Percentiles rank a stretch among this genome's conserved stretches.
phyloP scores from a whole-genome alignment of 192 early-diverging fungal genomes.

The Glomus cerebriforme region DNA sequence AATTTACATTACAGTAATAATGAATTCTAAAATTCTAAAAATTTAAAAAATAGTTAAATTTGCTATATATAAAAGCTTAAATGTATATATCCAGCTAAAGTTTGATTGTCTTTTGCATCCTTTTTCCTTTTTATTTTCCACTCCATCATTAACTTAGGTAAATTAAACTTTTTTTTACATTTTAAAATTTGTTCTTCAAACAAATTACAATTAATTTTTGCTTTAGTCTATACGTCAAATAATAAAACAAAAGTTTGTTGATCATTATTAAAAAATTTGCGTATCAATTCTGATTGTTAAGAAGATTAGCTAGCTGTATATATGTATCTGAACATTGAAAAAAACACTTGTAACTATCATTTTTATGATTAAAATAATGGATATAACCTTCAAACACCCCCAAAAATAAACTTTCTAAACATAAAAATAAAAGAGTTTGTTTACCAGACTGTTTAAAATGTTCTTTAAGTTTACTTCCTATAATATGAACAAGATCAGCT shows the following conservation, averaged over 20 bases:
- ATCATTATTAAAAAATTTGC: no score
- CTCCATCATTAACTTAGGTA: no score
- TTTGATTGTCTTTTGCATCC: background rate
- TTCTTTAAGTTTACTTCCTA: background rate
- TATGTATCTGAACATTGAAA: background rate
- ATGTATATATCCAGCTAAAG: background rate
- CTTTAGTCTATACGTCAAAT: no score
- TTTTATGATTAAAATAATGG: background rate
- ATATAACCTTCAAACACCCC: no score
- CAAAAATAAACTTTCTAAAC: no score
- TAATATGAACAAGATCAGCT: slow-evolving; percentile 2
- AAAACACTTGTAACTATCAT: background rate
- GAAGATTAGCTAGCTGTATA: background rate
- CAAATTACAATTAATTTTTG: no score
- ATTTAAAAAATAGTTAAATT: background rate
- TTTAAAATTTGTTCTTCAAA: no score
- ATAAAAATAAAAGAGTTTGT: background rate
- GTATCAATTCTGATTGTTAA: background rate
- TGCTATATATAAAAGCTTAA: background rate
- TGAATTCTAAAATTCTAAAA: no score
- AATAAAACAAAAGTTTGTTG: no score
- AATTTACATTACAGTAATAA: no score
- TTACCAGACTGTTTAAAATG: background rate
- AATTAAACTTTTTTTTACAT: no score
- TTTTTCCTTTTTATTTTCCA: background rate